Conservation (phyloP, 352 stramenopile genomes). For the Globisporangium parvum region DNA sequence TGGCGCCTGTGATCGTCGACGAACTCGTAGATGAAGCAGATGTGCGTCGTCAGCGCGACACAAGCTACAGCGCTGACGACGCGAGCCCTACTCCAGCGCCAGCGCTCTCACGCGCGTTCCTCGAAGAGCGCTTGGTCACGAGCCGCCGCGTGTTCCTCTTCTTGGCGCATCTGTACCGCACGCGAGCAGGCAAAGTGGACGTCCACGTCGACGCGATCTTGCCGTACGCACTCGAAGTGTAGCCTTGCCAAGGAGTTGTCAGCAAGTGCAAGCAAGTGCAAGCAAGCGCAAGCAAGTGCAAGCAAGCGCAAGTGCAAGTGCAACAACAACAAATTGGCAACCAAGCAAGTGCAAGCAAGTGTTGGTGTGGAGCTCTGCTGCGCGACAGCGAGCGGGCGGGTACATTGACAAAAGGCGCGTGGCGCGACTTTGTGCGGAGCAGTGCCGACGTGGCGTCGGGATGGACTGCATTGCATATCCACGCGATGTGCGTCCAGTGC, state of each 20-base stretch:
- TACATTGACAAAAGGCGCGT: too few relatives aligned
- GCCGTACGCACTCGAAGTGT: conserved; percentile 2
- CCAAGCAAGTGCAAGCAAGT: not conserved
- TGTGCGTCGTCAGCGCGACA: not conserved
- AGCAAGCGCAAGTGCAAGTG: not conserved
- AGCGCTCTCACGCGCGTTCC: conserved; percentile 5
- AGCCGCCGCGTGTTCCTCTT: conserved; percentile 13
- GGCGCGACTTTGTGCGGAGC: too few relatives aligned
- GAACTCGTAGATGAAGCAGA: conserved; percentile 2
- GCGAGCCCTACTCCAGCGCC: not conserved
- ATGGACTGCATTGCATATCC: too few relatives aligned
- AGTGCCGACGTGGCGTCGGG: too few relatives aligned
- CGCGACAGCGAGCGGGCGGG: too few relatives aligned
- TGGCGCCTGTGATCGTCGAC: conserved; percentile 6
- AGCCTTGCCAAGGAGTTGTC: not conserved
- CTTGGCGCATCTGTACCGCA: conserved; percentile 13
- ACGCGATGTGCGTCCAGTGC: too few relatives aligned
- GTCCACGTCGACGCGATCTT: conserved; percentile 17
- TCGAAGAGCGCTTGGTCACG: conserved; percentile 7
- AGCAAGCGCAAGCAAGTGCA: not conserved
- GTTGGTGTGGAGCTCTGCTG: too few relatives aligned
- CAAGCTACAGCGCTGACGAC: not conserved
- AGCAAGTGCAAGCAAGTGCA: not conserved
- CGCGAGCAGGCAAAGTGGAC: conserved; percentile 2
- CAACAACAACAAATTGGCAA: not conserved